phyloP scores from a whole-genome alignment of 306 rosid species.

The Prunus campanulata region DNA sequence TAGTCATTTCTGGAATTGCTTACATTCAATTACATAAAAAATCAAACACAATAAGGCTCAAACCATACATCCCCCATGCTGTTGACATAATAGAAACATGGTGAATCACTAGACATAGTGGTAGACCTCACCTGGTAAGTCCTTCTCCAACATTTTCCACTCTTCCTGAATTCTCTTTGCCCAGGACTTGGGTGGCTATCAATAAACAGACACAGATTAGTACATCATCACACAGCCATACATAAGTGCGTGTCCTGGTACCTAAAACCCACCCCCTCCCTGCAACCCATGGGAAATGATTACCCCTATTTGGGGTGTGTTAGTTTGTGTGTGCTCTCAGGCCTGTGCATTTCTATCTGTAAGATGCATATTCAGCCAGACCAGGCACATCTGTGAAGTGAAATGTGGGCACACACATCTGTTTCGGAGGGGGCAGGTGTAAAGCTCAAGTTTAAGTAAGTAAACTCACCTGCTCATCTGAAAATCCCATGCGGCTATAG shows the following conservation, averaged over 20 bases:
- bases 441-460: not conserved
- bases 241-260: too few species aligned
- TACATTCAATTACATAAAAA: not conserved
- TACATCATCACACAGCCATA: not conserved
- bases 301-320: not conserved
- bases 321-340: not conserved
- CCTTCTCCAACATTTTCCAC: slow-evolving; percentile 72
- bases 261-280: too few species aligned
- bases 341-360: not conserved
- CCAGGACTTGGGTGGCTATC: slow-evolving; percentile 65
- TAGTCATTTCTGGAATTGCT: not conserved
- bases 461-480: slow-evolving; percentile 45
- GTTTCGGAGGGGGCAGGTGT: not conserved
- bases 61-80: not conserved
- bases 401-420: not conserved
- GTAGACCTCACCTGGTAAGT: slow-evolving; percentile 60
- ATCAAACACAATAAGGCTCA: not conserved
- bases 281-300: not conserved
- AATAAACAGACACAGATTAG: slow-evolving; percentile 10
- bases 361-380: not conserved
- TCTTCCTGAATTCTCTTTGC: slow-evolving; percentile 75
- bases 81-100: not conserved
- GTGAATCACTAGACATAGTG: not conserved
- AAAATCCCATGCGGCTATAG: slow-evolving; percentile 37
- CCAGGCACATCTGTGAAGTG: not conserved